Base-by-base conservation (phyloP, 2,329 filamentous ascomycete species). In the Cladosporium sp. region DNA sequence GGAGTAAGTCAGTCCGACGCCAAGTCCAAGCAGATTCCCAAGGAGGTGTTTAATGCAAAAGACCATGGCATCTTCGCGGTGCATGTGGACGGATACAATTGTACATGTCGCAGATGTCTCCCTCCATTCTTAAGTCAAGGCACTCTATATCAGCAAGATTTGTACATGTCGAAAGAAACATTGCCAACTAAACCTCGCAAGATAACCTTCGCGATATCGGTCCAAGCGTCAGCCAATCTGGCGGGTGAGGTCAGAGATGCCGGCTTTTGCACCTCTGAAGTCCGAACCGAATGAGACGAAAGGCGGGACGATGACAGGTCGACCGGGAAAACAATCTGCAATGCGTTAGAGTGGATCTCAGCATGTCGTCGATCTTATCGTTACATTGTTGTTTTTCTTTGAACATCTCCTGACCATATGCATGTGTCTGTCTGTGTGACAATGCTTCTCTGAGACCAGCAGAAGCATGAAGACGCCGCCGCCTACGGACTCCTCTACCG, bases 261-360 rank as follows among this genome's bases (percentile, higher is more conserved):
- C 55, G 55, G 49, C 49, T 53, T 53, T 53, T 29, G 8, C 49
- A 40, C 31, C 6, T 57, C 23, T 28, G 31, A 35, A 57, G 55
- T 57, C 55, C 55, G 55, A 57, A 57, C 29, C 55, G 52, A 29
- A 14, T 10, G 16, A 26, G 31, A 57, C 49, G 23, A 57, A 57
- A 33, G 12, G 55, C 55, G 55, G 55, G 55, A 57, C 55, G 33
- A 57, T 57, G 55, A 57, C 55, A 57, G 55, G 55, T 57, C 33
- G 33, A 57, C 16, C n/a, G 55, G 55, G 31, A 53, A 53, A 12
- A 26, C 33, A 57, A 29, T 40, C 11, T 57, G 18, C 18, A 18
- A 12, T 40, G 33, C 11, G 33, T 16, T 23, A 33, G n/a, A 11
- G n/a, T 28, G n/a, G 33, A 57, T 35, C 26, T n/a, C 28, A 23